Percentiles rank a stretch among this genome's conserved stretches.
These are phyloP conservation scores for Kluyveromyces lactis DNA, from an alignment of 805 yeast species.

Conservation along the genomic window DNA sequence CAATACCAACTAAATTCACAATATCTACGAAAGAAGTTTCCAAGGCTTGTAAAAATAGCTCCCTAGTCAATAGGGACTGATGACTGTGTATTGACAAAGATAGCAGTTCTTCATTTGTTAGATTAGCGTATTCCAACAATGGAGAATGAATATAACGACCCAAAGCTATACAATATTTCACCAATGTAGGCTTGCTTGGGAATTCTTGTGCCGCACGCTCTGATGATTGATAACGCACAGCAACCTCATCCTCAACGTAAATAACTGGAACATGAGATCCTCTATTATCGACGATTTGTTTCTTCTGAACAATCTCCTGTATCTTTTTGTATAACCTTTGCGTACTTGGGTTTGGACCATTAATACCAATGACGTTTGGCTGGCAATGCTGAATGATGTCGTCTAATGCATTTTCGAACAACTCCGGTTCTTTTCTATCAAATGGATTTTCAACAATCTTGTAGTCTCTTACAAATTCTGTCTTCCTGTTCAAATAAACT, in stretches of 20 bases:
- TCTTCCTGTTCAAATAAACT: conserved; percentile 67
- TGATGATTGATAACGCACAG: conserved; percentile 78
- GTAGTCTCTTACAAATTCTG: conserved; percentile 65
- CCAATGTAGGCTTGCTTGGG: conserved; percentile 73
- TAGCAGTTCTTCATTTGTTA: conserved; percentile 59
- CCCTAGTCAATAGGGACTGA: conserved; percentile 64
- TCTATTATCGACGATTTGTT: conserved; percentile 47
- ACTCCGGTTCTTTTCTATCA: conserved; percentile 39
- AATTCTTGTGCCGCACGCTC: conserved; percentile 67
- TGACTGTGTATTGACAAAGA: conserved; percentile 62
- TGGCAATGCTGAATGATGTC: conserved; percentile 51
- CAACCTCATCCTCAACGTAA: conserved; percentile 91
- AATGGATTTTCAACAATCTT: conserved; percentile 71
- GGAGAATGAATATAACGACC: conserved; percentile 93
- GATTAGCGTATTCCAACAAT: conserved; percentile 75
- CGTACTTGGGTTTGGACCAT: conserved; percentile 76
- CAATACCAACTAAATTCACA: conserved; percentile 87
- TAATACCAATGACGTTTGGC: conserved; percentile 86
- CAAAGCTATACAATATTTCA: conserved; percentile 77
- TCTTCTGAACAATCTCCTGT: conserved; percentile 45
- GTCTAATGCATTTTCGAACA: conserved; percentile 58
- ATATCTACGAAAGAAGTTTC: conserved; percentile 84
- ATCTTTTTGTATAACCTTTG: conserved; percentile 52
- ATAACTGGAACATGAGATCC: conserved; percentile 56
- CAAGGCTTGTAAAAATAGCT: conserved; percentile 53